These are phyloP conservation scores for Canariomyces notabilis DNA, from an alignment of 2,329 filamentous ascomycete species.

Conservation along the genomic window DNA sequence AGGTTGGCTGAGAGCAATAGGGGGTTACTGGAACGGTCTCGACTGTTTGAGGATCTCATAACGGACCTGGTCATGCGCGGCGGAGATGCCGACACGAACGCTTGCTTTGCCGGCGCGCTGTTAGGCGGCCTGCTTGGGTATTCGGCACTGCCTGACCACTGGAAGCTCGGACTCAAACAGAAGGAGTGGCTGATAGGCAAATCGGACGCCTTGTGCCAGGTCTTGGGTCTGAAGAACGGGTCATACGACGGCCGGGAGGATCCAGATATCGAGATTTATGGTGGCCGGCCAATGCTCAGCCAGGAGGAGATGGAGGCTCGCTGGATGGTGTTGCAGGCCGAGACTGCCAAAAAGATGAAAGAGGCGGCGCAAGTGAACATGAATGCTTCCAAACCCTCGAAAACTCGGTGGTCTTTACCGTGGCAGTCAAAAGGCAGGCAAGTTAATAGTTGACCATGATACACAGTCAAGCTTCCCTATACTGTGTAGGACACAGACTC, in stretches of 20 bases:
- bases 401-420: constrained; percentile 13
- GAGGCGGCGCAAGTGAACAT: constrained; percentile 12
- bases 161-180: constrained; percentile 43
- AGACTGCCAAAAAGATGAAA: constrained; percentile 18
- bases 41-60: constrained; percentile 43
- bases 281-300: constrained; percentile 35
- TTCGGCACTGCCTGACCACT: constrained; percentile 41
- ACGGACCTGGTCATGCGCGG: constrained; percentile 46
- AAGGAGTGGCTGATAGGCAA: constrained; percentile 43
- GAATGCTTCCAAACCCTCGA: neutral
- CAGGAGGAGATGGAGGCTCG: constrained; percentile 32
- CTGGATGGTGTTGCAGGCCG: constrained; percentile 24
- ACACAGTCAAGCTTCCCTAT: too few species aligned
- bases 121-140: constrained; percentile 45
- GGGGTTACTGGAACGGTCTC: constrained; percentile 19
- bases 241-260: constrained; percentile 34
- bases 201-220: constrained; percentile 36
- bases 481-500: neutral
- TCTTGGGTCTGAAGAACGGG: constrained; percentile 34
- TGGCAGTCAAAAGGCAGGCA: constrained; percentile 14
- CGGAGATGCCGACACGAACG: constrained; percentile 52
- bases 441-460: too few species aligned
- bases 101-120: constrained; percentile 46
- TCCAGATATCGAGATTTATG: constrained; percentile 38
- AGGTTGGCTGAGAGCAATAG: constrained; percentile 21